These are phyloP conservation scores for barrel medic (Medicago truncatula) DNA, from an alignment of 306 rosid species.

Conservation along the genomic window DNA sequence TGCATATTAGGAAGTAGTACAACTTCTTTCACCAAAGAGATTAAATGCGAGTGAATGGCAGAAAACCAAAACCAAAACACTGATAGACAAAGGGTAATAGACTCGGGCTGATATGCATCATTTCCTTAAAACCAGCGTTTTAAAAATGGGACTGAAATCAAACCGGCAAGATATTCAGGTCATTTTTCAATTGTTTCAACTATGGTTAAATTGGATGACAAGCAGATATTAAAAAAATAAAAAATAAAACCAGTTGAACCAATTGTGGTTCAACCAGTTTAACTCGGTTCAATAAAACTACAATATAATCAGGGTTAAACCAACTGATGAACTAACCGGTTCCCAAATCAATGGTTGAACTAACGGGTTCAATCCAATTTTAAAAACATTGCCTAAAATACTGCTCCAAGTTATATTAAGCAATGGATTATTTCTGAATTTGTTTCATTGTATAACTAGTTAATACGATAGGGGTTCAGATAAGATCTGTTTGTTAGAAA, in stretches of 20 bases:
- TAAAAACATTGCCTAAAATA: neutral
- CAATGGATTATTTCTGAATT: conserved; percentile 22
- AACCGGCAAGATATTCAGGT: neutral
- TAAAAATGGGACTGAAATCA: neutral
- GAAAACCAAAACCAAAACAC: no score
- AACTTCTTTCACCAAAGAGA: no score
- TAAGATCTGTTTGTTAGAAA: conserved; percentile 28
- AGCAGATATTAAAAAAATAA: neutral
- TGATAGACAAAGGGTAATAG: no score
- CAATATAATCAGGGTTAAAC: neutral
- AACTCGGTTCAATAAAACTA: neutral
- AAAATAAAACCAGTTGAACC: neutral
- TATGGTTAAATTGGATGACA: no score
- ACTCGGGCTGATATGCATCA: neutral
- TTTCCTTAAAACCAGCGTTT: neutral
- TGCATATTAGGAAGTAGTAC: no score
- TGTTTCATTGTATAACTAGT: conserved; percentile 12
- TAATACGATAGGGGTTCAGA: conserved; percentile 24
- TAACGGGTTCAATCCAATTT: neutral
- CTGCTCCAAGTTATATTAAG: neutral
- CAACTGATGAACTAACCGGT: neutral
- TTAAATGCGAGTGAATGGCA: no score
- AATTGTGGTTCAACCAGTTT: neutral
- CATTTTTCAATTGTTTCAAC: neutral
- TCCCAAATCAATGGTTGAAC: neutral